Percentiles rank a stretch among this genome's conserved stretches.
Evolutionary conservation across 164 flowering plant genomes (phyloP).

Genomic region (Vitis cinerea): DNA sequence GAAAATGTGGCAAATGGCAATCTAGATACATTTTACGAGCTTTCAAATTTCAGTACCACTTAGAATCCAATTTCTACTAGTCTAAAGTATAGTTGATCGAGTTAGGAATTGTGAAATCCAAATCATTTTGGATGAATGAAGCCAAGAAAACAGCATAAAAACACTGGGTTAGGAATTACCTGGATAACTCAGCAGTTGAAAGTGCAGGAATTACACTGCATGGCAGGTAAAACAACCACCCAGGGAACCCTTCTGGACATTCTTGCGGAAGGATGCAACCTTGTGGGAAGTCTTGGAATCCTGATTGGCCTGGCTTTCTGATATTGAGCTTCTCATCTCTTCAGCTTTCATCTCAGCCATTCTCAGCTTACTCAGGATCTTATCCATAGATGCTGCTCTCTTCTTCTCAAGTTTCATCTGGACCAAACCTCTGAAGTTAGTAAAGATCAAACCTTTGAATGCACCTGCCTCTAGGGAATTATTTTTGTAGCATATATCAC

Average conservation of each 20-base stretch:
- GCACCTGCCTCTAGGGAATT: neutral
- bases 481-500: neutral
- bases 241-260: slow-evolving; percentile 12
- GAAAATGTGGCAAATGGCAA: too few species aligned
- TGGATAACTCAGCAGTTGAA: neutral
- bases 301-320: slow-evolving; percentile 10
- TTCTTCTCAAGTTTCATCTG: slow-evolving; percentile 67
- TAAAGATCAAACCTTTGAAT: neutral
- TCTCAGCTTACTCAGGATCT: slow-evolving; percentile 49
- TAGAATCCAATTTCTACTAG: too few species aligned
- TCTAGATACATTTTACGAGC: too few species aligned
- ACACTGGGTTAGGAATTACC: neutral
- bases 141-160: neutral
- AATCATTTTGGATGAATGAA: neutral
- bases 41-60: too few species aligned
- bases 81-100: too few species aligned
- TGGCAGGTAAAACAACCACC: slow-evolving; percentile 26
- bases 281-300: slow-evolving; percentile 13
- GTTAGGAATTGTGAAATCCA: too few species aligned
- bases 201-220: slow-evolving; percentile 2
- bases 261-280: slow-evolving; percentile 16
- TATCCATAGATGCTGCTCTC: slow-evolving; percentile 55
- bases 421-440: neutral
- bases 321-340: slow-evolving; percentile 45
- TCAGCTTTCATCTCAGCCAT: slow-evolving; percentile 47